Evolutionary conservation across 2,329 filamentous ascomycete genomes (phyloP).

Genomic region (Colletotrichum sp.): DNA sequence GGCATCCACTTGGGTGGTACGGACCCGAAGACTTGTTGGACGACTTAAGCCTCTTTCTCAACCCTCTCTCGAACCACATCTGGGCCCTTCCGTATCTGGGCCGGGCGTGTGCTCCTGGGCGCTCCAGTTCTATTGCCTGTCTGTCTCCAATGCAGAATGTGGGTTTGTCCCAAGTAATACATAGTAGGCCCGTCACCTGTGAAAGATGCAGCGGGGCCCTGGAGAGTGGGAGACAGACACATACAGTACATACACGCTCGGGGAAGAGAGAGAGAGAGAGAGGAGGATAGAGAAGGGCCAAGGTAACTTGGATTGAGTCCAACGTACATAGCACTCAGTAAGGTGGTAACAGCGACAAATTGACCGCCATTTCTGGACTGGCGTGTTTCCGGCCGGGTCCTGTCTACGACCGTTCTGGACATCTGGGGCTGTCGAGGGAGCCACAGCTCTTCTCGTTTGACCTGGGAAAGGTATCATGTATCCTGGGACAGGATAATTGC

Average conservation of each 20-base stretch:
- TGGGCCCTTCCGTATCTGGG: not conserved
- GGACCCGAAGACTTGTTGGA: not conserved
- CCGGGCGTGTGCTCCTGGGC: not conserved
- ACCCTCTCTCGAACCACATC: not conserved
- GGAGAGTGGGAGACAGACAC: not conserved
- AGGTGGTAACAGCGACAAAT: conserved; percentile 7
- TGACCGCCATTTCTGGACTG: conserved; percentile 8
- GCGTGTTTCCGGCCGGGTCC: not conserved
- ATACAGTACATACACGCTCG: too few species aligned
- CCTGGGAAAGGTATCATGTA: not conserved
- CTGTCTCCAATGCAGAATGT: not conserved
- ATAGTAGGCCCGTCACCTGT: not conserved
- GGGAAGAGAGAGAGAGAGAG: too few species aligned
- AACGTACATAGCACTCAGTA: not conserved
- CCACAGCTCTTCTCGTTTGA: not conserved
- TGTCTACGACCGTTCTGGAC: not conserved
- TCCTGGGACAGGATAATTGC: not conserved
- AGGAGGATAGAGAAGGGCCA: too few species aligned
- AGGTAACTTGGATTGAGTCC: not conserved
- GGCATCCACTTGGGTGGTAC: not conserved
- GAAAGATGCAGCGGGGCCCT: not conserved
- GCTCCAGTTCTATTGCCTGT: not conserved
- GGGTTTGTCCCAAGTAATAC: not conserved
- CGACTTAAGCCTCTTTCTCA: conserved; percentile 7
- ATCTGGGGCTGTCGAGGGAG: not conserved